Base-by-base conservation (phyloP, 805 yeast species). In the Sporopachydermia quercuum region DNA sequence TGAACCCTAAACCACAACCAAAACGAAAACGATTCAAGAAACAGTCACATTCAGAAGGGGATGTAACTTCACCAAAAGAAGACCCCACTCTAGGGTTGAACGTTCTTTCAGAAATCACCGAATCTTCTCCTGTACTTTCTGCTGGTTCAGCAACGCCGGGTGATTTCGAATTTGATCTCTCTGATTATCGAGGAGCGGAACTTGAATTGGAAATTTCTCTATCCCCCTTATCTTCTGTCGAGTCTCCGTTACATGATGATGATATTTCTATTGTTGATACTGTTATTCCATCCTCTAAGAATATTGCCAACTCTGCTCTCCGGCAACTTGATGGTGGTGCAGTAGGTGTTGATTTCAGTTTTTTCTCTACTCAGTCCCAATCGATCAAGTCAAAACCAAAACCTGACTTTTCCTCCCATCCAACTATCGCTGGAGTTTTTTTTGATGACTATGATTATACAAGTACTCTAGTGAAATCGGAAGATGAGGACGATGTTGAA, bases 361-460 rank as follows among this genome's bases (percentile, higher is more conserved):
- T n/a, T 8, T 8, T 8, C 8, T 23, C 30, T 23, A n/a, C 30
- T n/a, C 13, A n/a, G n/a, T 23, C 30, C n/a, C 13, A 8, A n/a
- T 8, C 8, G 30, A n/a, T n/a, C n/a, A 8, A 8, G 30, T 23
- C 30, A 8, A 23, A 8, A n/a, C 13, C 13, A 23, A n/a, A n/a
- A 8, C 30, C 13, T 8, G 30, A 23, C 30, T 8, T 8, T 8
- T n/a, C n/a, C 13, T 8, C 30, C 8, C 30, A 23, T 23, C 30
- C 30, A n/a, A 23, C 30, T 8, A 23, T 23, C 30, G 13, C 8
- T n/a, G 30, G 30, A 8, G 30, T 23, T 23, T 23, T 23, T n/a
- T 23, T 23, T 23, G 30, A 23, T n/a, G 30, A 23, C 30, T 23
- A 23, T n/a, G n/a, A 23, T 23, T 23, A 23, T n/a, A n/a, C 30